Evolutionary conservation across 2,329 filamentous ascomycete species (phyloP).

Genomic region (Exophiala spinifera): DNA sequence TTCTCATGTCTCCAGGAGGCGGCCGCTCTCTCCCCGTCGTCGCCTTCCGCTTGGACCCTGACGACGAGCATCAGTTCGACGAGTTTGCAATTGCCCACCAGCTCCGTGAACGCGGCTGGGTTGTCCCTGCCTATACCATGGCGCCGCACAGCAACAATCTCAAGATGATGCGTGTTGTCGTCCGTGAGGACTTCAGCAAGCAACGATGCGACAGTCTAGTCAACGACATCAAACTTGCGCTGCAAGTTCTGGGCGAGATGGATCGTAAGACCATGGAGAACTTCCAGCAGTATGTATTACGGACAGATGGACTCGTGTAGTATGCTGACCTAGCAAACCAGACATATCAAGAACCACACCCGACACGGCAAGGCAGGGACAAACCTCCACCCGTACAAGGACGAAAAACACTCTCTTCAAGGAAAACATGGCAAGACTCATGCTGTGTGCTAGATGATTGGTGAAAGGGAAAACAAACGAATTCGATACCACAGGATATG

Average conservation of each 20-base stretch:
- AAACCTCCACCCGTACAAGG: constrained; percentile 54
- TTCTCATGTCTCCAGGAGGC: constrained; percentile 78
- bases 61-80: constrained; percentile 59
- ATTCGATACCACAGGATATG: too few species aligned
- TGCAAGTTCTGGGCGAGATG: constrained; percentile 68
- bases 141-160: constrained; percentile 78
- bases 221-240: constrained; percentile 72
- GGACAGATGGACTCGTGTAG: neutral
- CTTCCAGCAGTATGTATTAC: constrained; percentile 59
- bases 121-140: constrained; percentile 96
- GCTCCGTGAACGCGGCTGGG: constrained; percentile 82
- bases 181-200: constrained; percentile 86
- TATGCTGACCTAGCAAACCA: constrained; percentile 24
- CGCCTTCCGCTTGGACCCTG: constrained; percentile 72
- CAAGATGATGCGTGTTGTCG: constrained; percentile 87
- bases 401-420: constrained; percentile 77
- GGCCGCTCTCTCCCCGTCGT: constrained; percentile 84
- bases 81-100: constrained; percentile 81
- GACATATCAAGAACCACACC: constrained; percentile 55
- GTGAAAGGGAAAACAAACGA: neutral
- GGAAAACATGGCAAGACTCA: constrained; percentile 87
- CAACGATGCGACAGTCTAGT: constrained; percentile 77
- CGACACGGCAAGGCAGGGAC: constrained; percentile 50
- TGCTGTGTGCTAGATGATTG: constrained; percentile 64
- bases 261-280: constrained; percentile 68